Evolutionary conservation across 371 early-diverging fungal species (phyloP).

Genomic region (Conidiobolus incongruus): DNA sequence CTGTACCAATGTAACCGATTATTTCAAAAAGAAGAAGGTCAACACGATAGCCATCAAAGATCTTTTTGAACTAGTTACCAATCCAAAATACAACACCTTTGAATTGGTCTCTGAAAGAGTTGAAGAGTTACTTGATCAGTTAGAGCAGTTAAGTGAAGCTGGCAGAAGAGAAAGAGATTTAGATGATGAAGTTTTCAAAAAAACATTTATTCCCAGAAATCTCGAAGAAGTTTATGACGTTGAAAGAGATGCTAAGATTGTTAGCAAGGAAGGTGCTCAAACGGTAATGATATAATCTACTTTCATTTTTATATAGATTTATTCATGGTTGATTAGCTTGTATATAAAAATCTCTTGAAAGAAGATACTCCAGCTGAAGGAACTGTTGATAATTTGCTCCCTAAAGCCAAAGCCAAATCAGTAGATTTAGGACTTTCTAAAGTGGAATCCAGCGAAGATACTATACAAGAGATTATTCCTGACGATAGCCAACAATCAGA

Average conservation of each 20-base stretch:
- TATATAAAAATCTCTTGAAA: constrained; percentile 24
- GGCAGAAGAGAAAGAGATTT: constrained; percentile 13
- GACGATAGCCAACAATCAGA: constrained; percentile 3
- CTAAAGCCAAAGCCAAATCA: neutral
- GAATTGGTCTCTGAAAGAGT: constrained; percentile 18
- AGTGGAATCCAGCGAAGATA: neutral
- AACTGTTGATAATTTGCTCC: constrained; percentile 8
- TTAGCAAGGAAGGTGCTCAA: constrained; percentile 44
- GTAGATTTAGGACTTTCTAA: neutral
- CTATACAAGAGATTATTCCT: neutral
- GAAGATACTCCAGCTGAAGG: constrained; percentile 4
- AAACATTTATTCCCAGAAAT: constrained; percentile 79
- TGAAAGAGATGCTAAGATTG: constrained; percentile 56
- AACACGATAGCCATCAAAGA: constrained; percentile 60
- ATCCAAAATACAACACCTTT: constrained; percentile 24
- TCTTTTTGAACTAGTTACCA: constrained; percentile 77
- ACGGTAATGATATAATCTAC: constrained; percentile 15
- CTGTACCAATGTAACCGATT: constrained; percentile 87
- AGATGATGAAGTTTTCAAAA: constrained; percentile 80
- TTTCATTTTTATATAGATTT: neutral
- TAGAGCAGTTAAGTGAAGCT: constrained; percentile 1
- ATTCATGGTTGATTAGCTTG: constrained; percentile 2
- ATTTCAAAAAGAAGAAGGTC: constrained; percentile 68
- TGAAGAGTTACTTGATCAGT: constrained; percentile 9
- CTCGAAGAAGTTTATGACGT: constrained; percentile 78